These are phyloP conservation scores for Plectosphaerella cucumerina DNA, from an alignment of 2,329 filamentous ascomycete species.

Conservation along the genomic window DNA sequence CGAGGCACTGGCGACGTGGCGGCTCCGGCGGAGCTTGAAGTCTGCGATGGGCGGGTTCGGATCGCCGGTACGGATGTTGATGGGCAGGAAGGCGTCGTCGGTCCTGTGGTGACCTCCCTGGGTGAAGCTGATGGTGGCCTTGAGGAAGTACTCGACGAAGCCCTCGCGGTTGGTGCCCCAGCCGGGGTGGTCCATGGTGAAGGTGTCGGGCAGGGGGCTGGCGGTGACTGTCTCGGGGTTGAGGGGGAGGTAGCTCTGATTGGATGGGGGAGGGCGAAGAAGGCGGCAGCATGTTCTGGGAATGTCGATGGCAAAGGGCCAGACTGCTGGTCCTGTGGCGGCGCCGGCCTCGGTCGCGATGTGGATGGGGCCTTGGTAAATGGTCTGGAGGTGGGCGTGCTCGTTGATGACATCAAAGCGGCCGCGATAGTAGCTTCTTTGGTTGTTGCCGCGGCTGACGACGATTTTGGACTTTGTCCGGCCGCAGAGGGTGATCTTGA, in stretches of 20 bases:
- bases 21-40: conserved; percentile 3
- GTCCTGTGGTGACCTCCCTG: background rate
- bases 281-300: conserved; percentile 13
- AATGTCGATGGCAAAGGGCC: conserved; percentile 23
- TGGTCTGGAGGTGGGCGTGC: conserved; percentile 5
- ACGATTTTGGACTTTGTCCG: conserved; percentile 20
- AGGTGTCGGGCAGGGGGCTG: conserved; percentile 13
- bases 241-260: conserved; percentile 6
- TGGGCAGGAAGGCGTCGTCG: conserved; percentile 14
- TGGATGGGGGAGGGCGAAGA: conserved; percentile 2
- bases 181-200: conserved; percentile 2
- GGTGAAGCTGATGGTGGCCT: conserved; percentile 17
- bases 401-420: conserved; percentile 19
- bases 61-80: conserved; percentile 11
- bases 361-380: conserved; percentile 20
- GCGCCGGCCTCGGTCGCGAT: conserved; percentile 6
- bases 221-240: conserved; percentile 2
- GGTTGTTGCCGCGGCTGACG: conserved; percentile 7
- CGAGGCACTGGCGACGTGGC: background rate
- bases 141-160: conserved; percentile 30
- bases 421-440: conserved; percentile 13
- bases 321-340: conserved; percentile 7
- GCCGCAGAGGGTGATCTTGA: conserved; percentile 19
- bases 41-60: conserved; percentile 14
- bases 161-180: conserved; percentile 12